Evolutionary conservation across 2,329 filamentous ascomycete species (phyloP), one percentile per base, ranked within the genome.

Genomic region (Coniochaeta sp.): DNA sequence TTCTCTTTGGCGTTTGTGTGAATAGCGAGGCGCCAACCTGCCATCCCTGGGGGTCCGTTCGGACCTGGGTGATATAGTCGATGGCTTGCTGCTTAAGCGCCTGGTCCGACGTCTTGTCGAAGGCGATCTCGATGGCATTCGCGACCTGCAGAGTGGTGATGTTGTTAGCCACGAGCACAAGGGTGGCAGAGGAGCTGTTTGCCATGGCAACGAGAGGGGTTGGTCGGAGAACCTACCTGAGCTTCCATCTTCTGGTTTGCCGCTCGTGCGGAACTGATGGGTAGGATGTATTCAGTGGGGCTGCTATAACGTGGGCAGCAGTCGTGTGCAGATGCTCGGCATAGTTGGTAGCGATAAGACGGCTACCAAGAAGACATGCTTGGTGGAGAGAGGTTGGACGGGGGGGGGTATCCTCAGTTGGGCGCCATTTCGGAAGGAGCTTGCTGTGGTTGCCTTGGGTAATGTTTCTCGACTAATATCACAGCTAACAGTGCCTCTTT

Each of bases 51-150:
- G 89, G 83, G 65, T 96, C 86, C 64, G 84, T 76, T 58, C 91
- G 85, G 56, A 97, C 78, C 65, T 91, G 89, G 68, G 82, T 78
- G 49, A 88, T 77, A 68, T 88, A 95, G 51, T 90, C 82, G 67
- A 89, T 87, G 58, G 92, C 91, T 74, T 96, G 91, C 55, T 74
- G 71, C 71, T 92, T 91, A 64, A 95, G 78, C 58, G 76, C 72
- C 63, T 81, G 83, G 69, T 91, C 83, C 62, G 90, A 87, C 62
- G 79, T 73, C 54, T 89, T 89, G 71, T 92, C 86, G 75, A 85
- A 94, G 70, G 90, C 89, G 73, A 97, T 95, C 70, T 94, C 84
- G 74, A 97, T 94, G 71, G 94, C 94, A 74, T 89, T 92, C 74
- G 94, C 88, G 70, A 96, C 85, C 89, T 96, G 64, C 4, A n/a